phyloP scores from a whole-genome alignment of 176 grass and related monocot species.

The Elymus sibiricus region DNA sequence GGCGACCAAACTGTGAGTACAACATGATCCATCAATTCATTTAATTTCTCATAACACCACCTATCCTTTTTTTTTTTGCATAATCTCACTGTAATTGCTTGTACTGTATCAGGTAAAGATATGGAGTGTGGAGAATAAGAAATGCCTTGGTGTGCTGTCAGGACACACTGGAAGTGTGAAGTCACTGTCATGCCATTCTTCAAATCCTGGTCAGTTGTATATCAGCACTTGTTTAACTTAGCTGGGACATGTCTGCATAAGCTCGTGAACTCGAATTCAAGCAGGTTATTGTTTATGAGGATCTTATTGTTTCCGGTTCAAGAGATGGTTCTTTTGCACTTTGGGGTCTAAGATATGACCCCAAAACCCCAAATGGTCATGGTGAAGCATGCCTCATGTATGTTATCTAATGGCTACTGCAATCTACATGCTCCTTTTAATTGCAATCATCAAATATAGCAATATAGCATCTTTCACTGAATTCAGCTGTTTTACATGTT shows the following conservation, averaged over 20 bases:
- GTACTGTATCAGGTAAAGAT: neutral
- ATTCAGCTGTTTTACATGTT: slow-evolving; percentile 22
- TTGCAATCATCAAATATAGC: neutral
- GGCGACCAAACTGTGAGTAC: slow-evolving; percentile 87
- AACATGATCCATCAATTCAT: neutral
- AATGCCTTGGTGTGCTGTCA: slow-evolving; percentile 60
- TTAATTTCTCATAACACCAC: neutral
- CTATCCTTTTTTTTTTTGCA: neutral
- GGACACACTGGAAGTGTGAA: slow-evolving; percentile 93
- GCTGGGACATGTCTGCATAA: neutral
- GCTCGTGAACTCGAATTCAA: neutral
- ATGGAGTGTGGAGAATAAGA: neutral
- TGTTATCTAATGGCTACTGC: slow-evolving; percentile 3
- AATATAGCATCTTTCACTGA: slow-evolving; percentile 7
- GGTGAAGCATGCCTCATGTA: slow-evolving; percentile 47
- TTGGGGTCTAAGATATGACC: slow-evolving; percentile 82
- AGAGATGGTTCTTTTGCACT: slow-evolving; percentile 91
- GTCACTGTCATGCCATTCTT: slow-evolving; percentile 71
- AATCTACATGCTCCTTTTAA: neutral
- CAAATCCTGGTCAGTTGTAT: slow-evolving; percentile 63
- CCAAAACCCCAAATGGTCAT: slow-evolving; percentile 46
- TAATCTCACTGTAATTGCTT: neutral
- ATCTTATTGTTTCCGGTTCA: slow-evolving; percentile 86
- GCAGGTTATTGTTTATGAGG: slow-evolving; percentile 34
- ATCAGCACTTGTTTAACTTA: neutral